Base-by-base conservation (phyloP, 148 eudicot genomes). In the Oxyria digyna region DNA sequence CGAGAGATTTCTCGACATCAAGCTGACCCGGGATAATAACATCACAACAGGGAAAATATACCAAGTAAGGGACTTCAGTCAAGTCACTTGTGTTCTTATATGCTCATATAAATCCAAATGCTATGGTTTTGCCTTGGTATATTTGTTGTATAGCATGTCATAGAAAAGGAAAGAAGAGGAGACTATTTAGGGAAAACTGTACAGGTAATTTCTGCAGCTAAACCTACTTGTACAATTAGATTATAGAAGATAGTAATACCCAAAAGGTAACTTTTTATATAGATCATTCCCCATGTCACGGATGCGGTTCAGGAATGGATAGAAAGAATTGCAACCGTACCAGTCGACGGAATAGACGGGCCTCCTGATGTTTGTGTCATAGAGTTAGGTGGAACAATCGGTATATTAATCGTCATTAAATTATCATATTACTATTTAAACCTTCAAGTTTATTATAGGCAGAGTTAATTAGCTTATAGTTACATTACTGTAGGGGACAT, bases 281-380 rank as follows among this genome's bases (percentile, higher is more conserved):
- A 94, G 97, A 96, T 94, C 40, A 97, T 94, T 70, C 99, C 99
- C 38, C 99, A 94, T 72, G 79, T 94, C 26, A 94, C 99, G 1
- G 97, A 91, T 78, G 99, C 92, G 70, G 88, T 94, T 74, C 99
- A 86, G 74, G 95, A 87, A 4, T 91, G 99, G 99, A 94, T 94
- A 69, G 97, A 88, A 76, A 85, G 96, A 12, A 97, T 81, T 63
- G 96, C 99, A 32, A 73, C 78, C 69, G 74, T 85, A 64, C 97
- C 99, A 20, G 97, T 94, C 11, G 99, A 94, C 78, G 99, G 99
- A 43, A 78, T 75, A 74, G 96, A 90, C 37, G 96, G 91, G 49
- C 89, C 97, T 57, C 89, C 99, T 70, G 97, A 94, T 84, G 96
- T 94, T 67, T 94, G 99, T 82, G 99, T 94, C 67, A 87, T 94